Evolutionary conservation across 2,329 filamentous ascomycete species (phyloP).

Genomic region (Neurospora crassa): DNA sequence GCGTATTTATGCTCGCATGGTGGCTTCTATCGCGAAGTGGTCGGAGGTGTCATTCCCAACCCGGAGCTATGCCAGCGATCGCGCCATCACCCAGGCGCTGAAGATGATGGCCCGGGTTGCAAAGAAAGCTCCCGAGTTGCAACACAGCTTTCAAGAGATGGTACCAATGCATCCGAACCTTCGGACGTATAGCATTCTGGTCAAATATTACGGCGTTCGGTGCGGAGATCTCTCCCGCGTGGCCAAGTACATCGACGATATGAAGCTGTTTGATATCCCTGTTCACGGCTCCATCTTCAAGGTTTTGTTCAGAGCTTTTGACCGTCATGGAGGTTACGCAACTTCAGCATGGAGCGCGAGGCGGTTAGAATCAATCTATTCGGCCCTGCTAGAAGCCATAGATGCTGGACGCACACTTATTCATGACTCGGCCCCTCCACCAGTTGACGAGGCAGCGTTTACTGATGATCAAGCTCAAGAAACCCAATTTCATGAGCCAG

Average conservation of each 20-base stretch:
- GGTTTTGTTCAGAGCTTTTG: conserved; percentile 75
- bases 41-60: conserved; percentile 27
- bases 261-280: conserved; percentile 59
- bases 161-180: conserved; percentile 64
- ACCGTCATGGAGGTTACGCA: conserved; percentile 53
- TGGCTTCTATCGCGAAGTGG: conserved; percentile 35
- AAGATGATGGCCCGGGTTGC: conserved; percentile 48
- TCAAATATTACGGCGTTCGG: conserved; percentile 61
- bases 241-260: conserved; percentile 66
- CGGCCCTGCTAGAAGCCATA: conserved; percentile 49
- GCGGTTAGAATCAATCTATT: conserved; percentile 60
- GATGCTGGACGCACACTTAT: conserved; percentile 23
- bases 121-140: conserved; percentile 46
- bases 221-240: conserved; percentile 65
- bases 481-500: not conserved
- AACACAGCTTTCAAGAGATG: conserved; percentile 44
- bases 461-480: not conserved
- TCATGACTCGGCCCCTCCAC: not conserved
- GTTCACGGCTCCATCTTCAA: conserved; percentile 71
- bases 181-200: conserved; percentile 68
- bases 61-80: conserved; percentile 36
- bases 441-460: not conserved
- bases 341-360: conserved; percentile 62
- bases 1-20: conserved; percentile 79
- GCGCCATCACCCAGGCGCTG: conserved; percentile 44